phyloP scores from a whole-genome alignment of 2,329 filamentous ascomycete species.

The Xylariaceae sp. region DNA sequence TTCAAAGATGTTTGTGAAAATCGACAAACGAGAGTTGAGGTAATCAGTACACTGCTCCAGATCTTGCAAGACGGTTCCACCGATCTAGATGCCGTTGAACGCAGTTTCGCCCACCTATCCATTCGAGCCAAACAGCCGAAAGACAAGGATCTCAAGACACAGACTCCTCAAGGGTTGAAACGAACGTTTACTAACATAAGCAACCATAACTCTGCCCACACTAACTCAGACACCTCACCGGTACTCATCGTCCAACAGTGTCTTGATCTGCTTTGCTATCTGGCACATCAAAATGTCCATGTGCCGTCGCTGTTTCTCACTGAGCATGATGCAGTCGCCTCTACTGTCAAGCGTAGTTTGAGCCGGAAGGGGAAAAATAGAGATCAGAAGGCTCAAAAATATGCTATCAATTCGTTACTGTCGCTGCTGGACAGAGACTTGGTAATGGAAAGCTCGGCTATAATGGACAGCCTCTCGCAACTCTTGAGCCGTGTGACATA shows the following conservation, averaged over 20 bases:
- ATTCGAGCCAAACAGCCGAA: constrained; percentile 80
- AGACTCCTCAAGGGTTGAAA: constrained; percentile 78
- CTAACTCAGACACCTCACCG: constrained; percentile 85
- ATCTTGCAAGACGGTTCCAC: constrained; percentile 94
- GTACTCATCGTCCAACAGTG: constrained; percentile 96
- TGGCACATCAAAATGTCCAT: constrained; percentile 80
- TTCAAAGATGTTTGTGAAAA: constrained; percentile 93
- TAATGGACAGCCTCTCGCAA: constrained; percentile 90
- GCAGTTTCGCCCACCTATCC: constrained; percentile 90
- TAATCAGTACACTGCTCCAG: constrained; percentile 86
- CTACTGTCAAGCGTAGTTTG: constrained; percentile 69
- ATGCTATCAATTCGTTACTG: constrained; percentile 86
- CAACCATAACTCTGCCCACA: constrained; percentile 43
- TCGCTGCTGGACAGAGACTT: constrained; percentile 86
- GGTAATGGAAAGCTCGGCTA: constrained; percentile 93
- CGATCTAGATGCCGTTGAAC: constrained; percentile 88
- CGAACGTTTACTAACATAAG: constrained; percentile 63
- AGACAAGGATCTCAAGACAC: constrained; percentile 61
- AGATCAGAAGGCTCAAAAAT: constrained; percentile 79
- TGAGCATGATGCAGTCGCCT: constrained; percentile 76
- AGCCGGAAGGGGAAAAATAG: constrained; percentile 85
- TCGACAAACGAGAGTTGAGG: constrained; percentile 89
- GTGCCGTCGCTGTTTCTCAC: constrained; percentile 90
- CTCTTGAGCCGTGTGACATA: constrained; percentile 84
- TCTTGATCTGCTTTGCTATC: constrained; percentile 75